Evolutionary conservation across 2,329 filamentous ascomycete species (phyloP), one percentile per base, ranked within the genome.

Genomic region (Fusarium gaditjirri): DNA sequence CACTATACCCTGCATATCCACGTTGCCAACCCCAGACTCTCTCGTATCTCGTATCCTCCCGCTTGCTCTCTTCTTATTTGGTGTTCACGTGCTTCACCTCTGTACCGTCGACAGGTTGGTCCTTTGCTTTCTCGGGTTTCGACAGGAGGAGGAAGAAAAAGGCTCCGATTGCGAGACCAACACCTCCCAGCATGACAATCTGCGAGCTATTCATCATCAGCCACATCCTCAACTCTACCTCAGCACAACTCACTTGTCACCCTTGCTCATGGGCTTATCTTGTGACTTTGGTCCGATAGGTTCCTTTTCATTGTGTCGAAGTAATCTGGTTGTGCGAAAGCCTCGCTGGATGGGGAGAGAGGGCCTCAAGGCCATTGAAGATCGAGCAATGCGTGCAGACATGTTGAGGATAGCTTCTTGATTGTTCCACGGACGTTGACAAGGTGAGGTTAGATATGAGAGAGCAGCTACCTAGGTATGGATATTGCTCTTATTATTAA

Each of bases 381-480:
- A 69, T 57, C 71, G 71, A 8, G 33, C 43, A 25, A 74, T 44
- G 39, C 69, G 72, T 43, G 65, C 54, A 42, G 71, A 72, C 71
- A 74, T 74, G 31, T 29, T 46, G 21, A 31, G 9, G 11, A 14
- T 44, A 4, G 23, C 6, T 21, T 3, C 19, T 46, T 47, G n/a
- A 10, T 33, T 38, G 14, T 47, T 68, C 2, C 14, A 31, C 27
- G 33, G 49, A 41, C 8, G 9, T 41, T 50, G 12, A 36, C 23
- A 27, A 52, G 33, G 3, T 25, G 19, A 53, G 13, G 1, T n/a
- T 16, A 6, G 12, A 16, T 33, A 36, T 19, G n/a, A 27, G 19
- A 49, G 41, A 44, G 31, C 33, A 60, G 13, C 6, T 25, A 14
- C 7, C 11, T 16, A 67, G 29, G 39, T 44, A 53, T 14, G 16